A percentile compares a stretch with the other conserved stretches of the same genome.
Evolutionary conservation across 2,329 filamentous ascomycete genomes (phyloP).

Genomic region (Fusarium sp.): DNA sequence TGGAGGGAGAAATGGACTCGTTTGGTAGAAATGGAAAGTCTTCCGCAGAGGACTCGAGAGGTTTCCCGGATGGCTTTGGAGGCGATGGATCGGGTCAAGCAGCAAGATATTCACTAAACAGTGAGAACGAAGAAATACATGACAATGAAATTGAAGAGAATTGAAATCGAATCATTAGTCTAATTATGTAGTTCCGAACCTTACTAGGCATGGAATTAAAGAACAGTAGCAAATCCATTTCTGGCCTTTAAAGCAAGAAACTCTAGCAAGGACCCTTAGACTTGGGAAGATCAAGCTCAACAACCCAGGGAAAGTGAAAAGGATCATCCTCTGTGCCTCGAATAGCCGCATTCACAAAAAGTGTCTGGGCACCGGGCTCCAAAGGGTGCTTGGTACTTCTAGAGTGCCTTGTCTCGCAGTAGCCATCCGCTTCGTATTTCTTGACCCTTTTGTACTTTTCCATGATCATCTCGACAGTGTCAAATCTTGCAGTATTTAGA

Average conservation of each 20-base stretch:
- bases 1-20: constrained; percentile 17
- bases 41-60: not conserved
- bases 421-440: not conserved
- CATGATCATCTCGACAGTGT: not conserved
- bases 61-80: constrained; percentile 1
- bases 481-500: not conserved
- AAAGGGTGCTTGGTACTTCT: not conserved
- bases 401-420: constrained; percentile 16
- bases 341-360: constrained; percentile 41
- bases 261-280: not conserved
- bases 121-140: not conserved
- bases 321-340: not conserved
- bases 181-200: not conserved
- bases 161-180: not conserved
- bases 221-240: not conserved
- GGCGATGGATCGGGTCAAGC: constrained; percentile 3
- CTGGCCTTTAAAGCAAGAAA: not conserved
- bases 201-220: not conserved
- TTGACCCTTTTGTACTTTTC: not conserved
- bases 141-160: not conserved
- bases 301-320: constrained; percentile 30
- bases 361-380: constrained; percentile 6
- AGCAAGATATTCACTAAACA: not conserved
- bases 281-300: constrained; percentile 25
- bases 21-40: not conserved